These are phyloP conservation scores for Miscanthus sacchariflorus DNA, from an alignment of 202 grass and related monocot genomes.

Conservation along the genomic window DNA sequence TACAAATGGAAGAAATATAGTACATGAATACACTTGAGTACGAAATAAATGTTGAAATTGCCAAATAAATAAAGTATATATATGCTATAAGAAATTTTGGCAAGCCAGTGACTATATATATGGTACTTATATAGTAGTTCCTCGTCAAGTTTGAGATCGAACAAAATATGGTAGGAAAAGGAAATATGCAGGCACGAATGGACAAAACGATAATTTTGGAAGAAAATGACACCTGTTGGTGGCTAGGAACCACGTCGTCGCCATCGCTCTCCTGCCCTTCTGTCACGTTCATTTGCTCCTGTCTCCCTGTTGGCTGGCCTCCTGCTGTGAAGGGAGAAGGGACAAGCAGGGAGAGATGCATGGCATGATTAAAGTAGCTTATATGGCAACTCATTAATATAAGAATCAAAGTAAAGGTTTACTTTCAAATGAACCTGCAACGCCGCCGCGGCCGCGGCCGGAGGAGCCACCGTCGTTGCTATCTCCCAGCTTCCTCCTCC, in stretches of 20 bases:
- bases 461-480: not conserved
- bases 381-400: not conserved
- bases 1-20: not conserved
- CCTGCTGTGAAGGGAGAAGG: not conserved
- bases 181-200: not conserved
- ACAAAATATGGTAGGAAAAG: not conserved
- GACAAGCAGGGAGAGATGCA: not conserved
- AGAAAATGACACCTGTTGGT: constrained; percentile 24
- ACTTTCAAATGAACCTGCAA: not conserved
- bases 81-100: not conserved
- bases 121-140: too few relatives aligned
- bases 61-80: not conserved
- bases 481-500: not conserved
- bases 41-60: not conserved
- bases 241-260: not conserved
- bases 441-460: not conserved
- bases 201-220: not conserved
- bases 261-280: not conserved
- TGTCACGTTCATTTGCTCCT: not conserved
- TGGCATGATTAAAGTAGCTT: not conserved
- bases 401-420: not conserved
- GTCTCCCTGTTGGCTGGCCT: not conserved
- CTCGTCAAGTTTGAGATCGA: too few relatives aligned
- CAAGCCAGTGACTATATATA: too few relatives aligned
- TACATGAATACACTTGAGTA: not conserved